Base-by-base conservation (phyloP, 2,329 filamentous ascomycete species). In the Colletotrichum filicis region DNA sequence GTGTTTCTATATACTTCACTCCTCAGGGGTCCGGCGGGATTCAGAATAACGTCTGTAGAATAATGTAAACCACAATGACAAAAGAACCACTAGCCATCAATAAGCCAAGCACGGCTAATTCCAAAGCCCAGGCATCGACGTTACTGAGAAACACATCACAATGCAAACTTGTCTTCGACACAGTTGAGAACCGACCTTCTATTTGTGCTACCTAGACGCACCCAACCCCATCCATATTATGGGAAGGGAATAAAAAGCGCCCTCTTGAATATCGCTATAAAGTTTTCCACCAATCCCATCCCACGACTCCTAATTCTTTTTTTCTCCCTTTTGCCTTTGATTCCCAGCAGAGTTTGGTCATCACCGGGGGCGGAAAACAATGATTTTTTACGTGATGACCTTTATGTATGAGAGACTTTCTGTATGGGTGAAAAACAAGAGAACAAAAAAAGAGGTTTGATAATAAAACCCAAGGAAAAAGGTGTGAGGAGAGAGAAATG, bases 371-470 rank as follows among this genome's bases (percentile, higher is more conserved):
- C 28, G 37, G 42, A 49, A 32, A 60, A 64, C 60, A 64, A 69
- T 69, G 55, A 58, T 58, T 68, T 42, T 70, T 71, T 72, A 64
- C 66, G 66, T 73, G 70, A 69, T 73, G 65, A 69, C 70, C 66
- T 64, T 30, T 73, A 73, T 73, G 69, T 71, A 72, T 68, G 63
- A 55, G 59, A 55, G 49, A 56, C 49, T 56, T 73, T 73, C 57
- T 70, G 70, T 73, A 73, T 73, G 26, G 64, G 26, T n/a, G 9
- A 14, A 52, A 32, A 71, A 64, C 53, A 66, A 79, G 56, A 78
- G 60, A 60, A 66, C 52, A 78, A 65, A 66, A 68, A 59, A 63
- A 71, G 62, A 67, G 74, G 59, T 73, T 71, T 49, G 64, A 74
- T 75, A 61, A 69, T 32, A 62, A 66, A 68, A 56, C 42, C 60